These are phyloP conservation scores for Musa itinerans DNA, from an alignment of 176 grass and related monocot species.

Conservation along the genomic window DNA sequence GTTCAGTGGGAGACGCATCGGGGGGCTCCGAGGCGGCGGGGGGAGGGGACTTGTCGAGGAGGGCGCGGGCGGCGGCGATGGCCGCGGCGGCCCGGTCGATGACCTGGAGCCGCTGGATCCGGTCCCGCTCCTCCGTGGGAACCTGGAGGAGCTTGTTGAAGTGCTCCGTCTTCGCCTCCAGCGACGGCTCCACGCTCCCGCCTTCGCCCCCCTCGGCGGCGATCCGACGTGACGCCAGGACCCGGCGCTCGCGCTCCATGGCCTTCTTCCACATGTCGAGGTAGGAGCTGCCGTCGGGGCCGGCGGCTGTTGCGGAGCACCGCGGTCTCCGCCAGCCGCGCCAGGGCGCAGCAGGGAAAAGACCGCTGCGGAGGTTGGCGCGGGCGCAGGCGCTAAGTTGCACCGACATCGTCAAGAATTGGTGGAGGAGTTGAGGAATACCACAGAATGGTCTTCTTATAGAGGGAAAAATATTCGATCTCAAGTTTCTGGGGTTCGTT, in stretches of 20 bases:
- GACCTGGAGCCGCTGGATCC: conserved; percentile 66
- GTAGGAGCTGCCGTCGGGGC: conserved; percentile 28
- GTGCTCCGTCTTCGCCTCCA: conserved; percentile 44
- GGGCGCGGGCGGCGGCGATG: conserved; percentile 61
- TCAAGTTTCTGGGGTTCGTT: too few relatives aligned
- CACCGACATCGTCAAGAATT: neutral
- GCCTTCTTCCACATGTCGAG: conserved; percentile 70
- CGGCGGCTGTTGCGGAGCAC: neutral
- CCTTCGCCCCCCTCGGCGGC: neutral
- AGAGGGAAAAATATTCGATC: too few relatives aligned
- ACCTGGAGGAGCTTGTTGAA: conserved; percentile 74
- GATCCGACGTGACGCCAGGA: conserved; percentile 26
- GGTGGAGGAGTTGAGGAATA: neutral
- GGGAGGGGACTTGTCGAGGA: conserved; percentile 40
- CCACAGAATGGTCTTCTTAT: too few relatives aligned
- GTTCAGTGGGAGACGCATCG: neutral
- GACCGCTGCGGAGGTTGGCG: conserved; percentile 5
- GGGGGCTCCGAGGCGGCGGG: neutral
- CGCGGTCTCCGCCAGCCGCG: neutral
- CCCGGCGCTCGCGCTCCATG: conserved; percentile 42
- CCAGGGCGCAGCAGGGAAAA: neutral
- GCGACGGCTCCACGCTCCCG: conserved; percentile 13
- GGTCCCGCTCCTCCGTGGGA: conserved; percentile 69
- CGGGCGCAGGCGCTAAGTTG: conserved; percentile 1
- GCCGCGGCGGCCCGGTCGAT: conserved; percentile 87